Evolutionary conservation across 139 green algal genomes (phyloP).

Genomic region (Coelastrella sp.): DNA sequence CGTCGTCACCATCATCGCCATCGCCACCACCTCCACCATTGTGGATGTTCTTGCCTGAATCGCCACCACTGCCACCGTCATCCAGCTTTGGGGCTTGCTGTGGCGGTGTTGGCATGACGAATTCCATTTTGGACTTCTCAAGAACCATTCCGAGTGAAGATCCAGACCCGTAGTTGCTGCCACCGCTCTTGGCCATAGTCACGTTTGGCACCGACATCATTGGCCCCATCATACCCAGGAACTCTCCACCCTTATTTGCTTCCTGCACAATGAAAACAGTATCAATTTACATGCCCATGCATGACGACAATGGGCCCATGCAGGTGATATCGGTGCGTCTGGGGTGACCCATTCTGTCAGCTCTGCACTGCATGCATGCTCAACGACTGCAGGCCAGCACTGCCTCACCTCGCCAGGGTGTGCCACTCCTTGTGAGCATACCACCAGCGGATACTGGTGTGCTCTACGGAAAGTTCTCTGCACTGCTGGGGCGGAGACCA

Average conservation of each 20-base stretch:
- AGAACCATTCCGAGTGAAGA: conserved; percentile 57
- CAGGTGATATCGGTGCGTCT: neutral
- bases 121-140: conserved; percentile 57
- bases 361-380: neutral
- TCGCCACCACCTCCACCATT: conserved; percentile 85
- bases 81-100: conserved; percentile 75
- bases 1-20: conserved; percentile 91
- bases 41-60: conserved; percentile 87
- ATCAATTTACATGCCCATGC: neutral
- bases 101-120: conserved; percentile 69
- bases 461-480: conserved; percentile 15
- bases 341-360: conserved; percentile 34
- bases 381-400: neutral
- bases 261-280: neutral
- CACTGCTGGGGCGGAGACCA: conserved; percentile 30
- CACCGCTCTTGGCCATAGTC: conserved; percentile 51
- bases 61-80: conserved; percentile 83
- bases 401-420: conserved; percentile 58
- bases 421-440: conserved; percentile 44
- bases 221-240: neutral
- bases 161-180: conserved; percentile 52
- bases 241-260: conserved; percentile 4
- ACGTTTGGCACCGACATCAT: conserved; percentile 52
- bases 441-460: conserved; percentile 1
- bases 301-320: neutral